phyloP scores from a whole-genome alignment of 345 rosid genomes.

The Garcia nutans region DNA sequence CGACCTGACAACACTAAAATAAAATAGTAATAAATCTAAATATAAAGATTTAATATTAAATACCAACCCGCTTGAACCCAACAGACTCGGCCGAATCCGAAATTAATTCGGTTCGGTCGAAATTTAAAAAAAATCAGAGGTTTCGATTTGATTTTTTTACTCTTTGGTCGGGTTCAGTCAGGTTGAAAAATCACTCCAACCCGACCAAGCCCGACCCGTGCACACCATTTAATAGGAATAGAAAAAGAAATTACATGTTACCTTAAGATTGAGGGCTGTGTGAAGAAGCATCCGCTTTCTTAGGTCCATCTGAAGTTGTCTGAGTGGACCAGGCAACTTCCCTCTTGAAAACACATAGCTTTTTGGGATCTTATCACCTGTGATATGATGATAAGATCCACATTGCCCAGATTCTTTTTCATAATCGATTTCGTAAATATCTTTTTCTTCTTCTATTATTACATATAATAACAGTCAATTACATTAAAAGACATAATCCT shows the following conservation, averaged over 20 bases:
- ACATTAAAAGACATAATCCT: background rate
- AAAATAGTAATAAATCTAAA: too few relatives aligned
- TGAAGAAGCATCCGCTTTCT: constrained; percentile 92
- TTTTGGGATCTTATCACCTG: constrained; percentile 83
- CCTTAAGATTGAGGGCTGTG: constrained; percentile 92
- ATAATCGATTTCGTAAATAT: constrained; percentile 54
- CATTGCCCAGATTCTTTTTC: constrained; percentile 49
- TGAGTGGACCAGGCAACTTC: constrained; percentile 74
- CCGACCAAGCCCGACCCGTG: too few relatives aligned
- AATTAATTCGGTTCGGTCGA: too few relatives aligned
- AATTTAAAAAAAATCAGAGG: too few relatives aligned
- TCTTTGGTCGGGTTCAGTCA: too few relatives aligned
- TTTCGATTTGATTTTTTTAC: too few relatives aligned
- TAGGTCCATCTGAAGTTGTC: constrained; percentile 82
- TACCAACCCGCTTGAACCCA: too few relatives aligned
- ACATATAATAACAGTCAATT: background rate
- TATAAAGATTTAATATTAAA: too few relatives aligned
- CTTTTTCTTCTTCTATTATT: constrained; percentile 50
- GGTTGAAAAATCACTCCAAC: too few relatives aligned
- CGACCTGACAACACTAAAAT: too few relatives aligned
- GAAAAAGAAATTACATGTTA: constrained; percentile 7
- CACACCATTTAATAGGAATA: too few relatives aligned
- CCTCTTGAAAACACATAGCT: constrained; percentile 90
- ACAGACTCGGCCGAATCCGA: too few relatives aligned
- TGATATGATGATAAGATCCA: constrained; percentile 74